Evolutionary conservation across 1,284 basidiomycete genomes (phyloP).

Genomic region (Cystobasidium slooffiae): DNA sequence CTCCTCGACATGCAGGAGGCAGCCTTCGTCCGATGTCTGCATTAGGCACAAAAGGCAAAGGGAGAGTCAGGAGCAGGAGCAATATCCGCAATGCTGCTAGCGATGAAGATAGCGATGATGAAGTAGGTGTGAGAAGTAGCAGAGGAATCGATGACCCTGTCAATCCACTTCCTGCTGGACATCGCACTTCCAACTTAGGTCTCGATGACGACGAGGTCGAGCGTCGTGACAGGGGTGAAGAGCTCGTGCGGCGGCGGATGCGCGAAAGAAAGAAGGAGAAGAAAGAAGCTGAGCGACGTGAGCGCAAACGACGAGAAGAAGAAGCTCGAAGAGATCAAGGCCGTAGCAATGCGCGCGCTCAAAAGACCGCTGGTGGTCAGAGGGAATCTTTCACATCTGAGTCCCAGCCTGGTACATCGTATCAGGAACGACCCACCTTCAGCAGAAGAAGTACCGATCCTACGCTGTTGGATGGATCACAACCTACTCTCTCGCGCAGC

Average conservation of each 20-base stretch:
- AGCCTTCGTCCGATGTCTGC: conserved; percentile 6
- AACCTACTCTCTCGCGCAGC: conserved; percentile 9
- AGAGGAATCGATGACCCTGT: conserved; percentile 23
- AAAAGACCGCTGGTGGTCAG: conserved; percentile 20
- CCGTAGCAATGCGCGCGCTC: conserved; percentile 48
- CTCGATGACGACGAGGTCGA: conserved; percentile 61
- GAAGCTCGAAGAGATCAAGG: conserved; percentile 56
- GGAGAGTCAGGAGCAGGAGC: conserved; percentile 24
- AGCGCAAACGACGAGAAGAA: conserved; percentile 47
- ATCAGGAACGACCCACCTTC: conserved; percentile 30
- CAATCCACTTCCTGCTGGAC: conserved; percentile 21
- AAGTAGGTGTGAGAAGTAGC: conserved; percentile 1
- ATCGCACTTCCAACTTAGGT: conserved; percentile 20
- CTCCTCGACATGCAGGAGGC: neutral
- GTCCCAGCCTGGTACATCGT: neutral
- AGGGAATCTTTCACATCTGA: conserved; percentile 40
- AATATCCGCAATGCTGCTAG: conserved; percentile 6
- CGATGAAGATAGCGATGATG: conserved; percentile 15
- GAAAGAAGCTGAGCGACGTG: conserved; percentile 40
- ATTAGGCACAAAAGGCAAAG: conserved; percentile 29
- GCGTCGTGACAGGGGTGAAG: conserved; percentile 62
- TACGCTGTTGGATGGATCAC: neutral
- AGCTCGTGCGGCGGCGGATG: conserved; percentile 62
- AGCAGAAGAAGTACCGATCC: conserved; percentile 40
- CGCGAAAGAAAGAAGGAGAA: conserved; percentile 57